Evolutionary conservation across 495 filamentous ascomycete species (phyloP), one percentile per base, ranked within the genome.

Genomic region (Cladorrhinum samala): DNA sequence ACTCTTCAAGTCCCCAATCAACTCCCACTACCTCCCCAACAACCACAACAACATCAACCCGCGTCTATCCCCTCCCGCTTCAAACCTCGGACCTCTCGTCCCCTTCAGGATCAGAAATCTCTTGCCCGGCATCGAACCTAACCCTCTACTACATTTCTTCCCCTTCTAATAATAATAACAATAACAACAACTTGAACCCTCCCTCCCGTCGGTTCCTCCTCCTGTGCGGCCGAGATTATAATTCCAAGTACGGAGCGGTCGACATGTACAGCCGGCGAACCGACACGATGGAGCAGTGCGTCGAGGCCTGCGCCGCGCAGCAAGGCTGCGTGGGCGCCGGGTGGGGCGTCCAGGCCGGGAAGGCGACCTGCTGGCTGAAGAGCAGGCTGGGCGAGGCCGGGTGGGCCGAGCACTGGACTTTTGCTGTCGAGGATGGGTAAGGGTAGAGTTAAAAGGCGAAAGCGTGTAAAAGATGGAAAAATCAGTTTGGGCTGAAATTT

Each of bases 381-480:
- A 70, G 73, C 70, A 52, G 65, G 72, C 56, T 82, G 69, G 45
- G 83, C 70, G 11, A 68, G 76, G 54, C 73, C 71, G 60, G 72
- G 63, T 24, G 58, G 73, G 60, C 76, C 75, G 49, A 63, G 53
- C 2, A 24, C 53, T 52, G 74, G 78, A 50, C 77, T 73, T 77
- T 68, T 65, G 54, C 73, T 69, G 30, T 73, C 70, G 43, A 62
- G 69, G 45, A 80, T 44, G 30, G 4, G 17, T 0, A 14, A 46
- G 20, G 47, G 39, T 11, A 33, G 21, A 18, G 42, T 17, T 17
- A 24, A 45, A 2, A 21, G 20, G 20, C 17, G 18, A 9, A 8
- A 21, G 42, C 18, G 18, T 45, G 39, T 41, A 14, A 9, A 18
- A 41, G 16, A 41, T 41, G 1, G n/a, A 7, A 17, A 41, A 9